These are phyloP conservation scores for Saturnispora bothae DNA, from an alignment of 805 yeast species.

Conservation along the genomic window DNA sequence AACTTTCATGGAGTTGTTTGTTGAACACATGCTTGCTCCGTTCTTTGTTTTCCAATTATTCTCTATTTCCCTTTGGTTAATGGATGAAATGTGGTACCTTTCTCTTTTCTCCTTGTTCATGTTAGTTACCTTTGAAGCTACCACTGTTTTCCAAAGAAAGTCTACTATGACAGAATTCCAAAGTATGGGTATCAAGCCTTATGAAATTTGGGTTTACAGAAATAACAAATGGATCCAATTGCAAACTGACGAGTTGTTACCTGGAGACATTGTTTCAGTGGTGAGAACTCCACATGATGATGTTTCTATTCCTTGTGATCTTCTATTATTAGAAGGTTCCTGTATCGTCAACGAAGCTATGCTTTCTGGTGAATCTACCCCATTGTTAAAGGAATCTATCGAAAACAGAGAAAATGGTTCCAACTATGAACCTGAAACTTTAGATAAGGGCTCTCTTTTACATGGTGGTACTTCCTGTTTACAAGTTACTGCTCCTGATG, in stretches of 20 bases:
- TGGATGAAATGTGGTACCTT: slow-evolving; percentile 96
- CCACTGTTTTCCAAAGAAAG: slow-evolving; percentile 93
- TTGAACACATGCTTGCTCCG: slow-evolving; percentile 97
- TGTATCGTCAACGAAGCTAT: slow-evolving; percentile 97
- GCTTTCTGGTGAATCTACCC: slow-evolving; percentile 98
- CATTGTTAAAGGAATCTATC: slow-evolving; percentile 85
- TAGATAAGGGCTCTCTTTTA: slow-evolving; percentile 79
- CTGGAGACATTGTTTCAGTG: slow-evolving; percentile 84
- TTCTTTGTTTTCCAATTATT: slow-evolving; percentile 94
- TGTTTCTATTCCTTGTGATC: slow-evolving; percentile 88
- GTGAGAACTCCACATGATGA: slow-evolving; percentile 79
- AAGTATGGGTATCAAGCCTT: slow-evolving; percentile 95
- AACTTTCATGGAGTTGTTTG: slow-evolving; percentile 77
- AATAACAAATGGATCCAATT: slow-evolving; percentile 57
- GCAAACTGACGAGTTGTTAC: slow-evolving; percentile 67
- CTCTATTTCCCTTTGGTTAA: slow-evolving; percentile 89
- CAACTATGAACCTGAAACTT: slow-evolving; percentile 58
- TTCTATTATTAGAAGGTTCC: slow-evolving; percentile 76
- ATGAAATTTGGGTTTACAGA: slow-evolving; percentile 63
- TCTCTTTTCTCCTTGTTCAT: slow-evolving; percentile 85
- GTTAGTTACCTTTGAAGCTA: slow-evolving; percentile 86
- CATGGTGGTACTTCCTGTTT: slow-evolving; percentile 96
- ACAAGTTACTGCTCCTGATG: slow-evolving; percentile 71
- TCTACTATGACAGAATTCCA: slow-evolving; percentile 91
- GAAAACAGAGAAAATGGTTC: slow-evolving; percentile 71